Evolutionary conservation across 2,329 filamentous ascomycete species (phyloP), one percentile per base, ranked within the genome.

Genomic region (Tolypocladium ovalisporum): DNA sequence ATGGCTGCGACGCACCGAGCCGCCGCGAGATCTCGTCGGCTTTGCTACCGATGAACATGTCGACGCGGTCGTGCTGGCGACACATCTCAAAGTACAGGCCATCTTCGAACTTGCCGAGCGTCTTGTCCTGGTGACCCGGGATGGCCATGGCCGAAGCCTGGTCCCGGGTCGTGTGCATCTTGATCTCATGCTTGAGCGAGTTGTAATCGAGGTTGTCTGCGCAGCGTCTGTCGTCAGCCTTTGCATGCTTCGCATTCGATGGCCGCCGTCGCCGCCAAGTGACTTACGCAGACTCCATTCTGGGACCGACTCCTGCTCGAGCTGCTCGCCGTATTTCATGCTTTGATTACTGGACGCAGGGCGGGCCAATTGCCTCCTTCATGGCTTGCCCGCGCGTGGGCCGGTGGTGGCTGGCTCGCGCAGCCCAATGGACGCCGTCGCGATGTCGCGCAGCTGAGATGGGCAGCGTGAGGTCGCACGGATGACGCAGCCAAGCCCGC

Each of bases 171-270:
- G 90, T 95, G 68, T 90, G 83, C 59, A 81, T 81, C 71, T 93
- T 94, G 76, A 95, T 93, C 66, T 89, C 80, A 70, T 89, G 81
- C 73, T 95, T 95, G 62, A 95, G 81, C 54, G 88, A 88, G 70
- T 93, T 90, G 77, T 95, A 95, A 71, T 94, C 90, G 72, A 95
- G 84, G 72, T 95, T 94, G 70, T 92, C 87, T 90, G 49, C 24
- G 10, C 47, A 44, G 19, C 17, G 19, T 34, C 3, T 6, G 47
- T 51, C 47, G 47, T 51, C 47, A 51, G 47, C 47, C 24, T 15
- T n/a, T 9, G 40, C n/a, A 13, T 24, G 19, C 24, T 7, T 32
- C 44, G 42, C 42, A 9, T 29, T 47, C 5, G 12, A 27, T 17
- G 42, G 27, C 36, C 12, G 35, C 35, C 10, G 35, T 10, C 35